Evolutionary conservation across 2,329 filamentous ascomycete species (phyloP), one percentile per base, ranked within the genome.

Genomic region (Ciborinia camelliae): DNA sequence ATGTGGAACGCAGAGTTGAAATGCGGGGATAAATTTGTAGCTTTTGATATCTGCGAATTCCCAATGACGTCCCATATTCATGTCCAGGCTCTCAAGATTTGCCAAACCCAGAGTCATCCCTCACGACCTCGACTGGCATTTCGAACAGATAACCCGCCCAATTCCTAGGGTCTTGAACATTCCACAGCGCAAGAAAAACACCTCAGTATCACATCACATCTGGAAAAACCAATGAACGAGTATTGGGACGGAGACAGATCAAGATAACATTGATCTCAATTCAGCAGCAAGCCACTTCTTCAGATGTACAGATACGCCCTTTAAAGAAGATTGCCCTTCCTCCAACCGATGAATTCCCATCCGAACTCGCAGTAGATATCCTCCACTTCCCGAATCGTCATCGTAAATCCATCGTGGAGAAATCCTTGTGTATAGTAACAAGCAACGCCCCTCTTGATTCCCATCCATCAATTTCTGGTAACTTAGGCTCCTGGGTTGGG

Each of bases 401-500:
- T 63, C 61, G 61, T 63, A n/a, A 57, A 57, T 39, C 61, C 61
- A 63, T 63, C 43, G 30, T 63, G 52, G 23, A 39, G 20, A 28
- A 58, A 47, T 45, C 39, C 50, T 55, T 54, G 35, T 63, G 30
- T 63, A 35, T 63, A 67, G 70, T 70, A 73, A 68, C 67, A 69
- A 68, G 64, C 68, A 65, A 62, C 68, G 64, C 66, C 69, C 41
- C 65, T 67, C 71, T 68, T 69, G 69, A 73, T 71, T 70, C 30
- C 53, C 62, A 67, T 62, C 65, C 71, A 43, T 69, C 63, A 55
- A 64, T 64, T 66, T 60, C 61, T 66, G 45, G 67, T 70, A 63
- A 66, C 75, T 82, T 90, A 91, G 75, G 86, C 78, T 78, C 86
- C 87, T 76, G 90, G 90, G 86, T 92, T 92, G 80, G 90, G 89